These are phyloP conservation scores for Ilex aquifolium DNA, from an alignment of 257 asterid species.

Conservation along the genomic window DNA sequence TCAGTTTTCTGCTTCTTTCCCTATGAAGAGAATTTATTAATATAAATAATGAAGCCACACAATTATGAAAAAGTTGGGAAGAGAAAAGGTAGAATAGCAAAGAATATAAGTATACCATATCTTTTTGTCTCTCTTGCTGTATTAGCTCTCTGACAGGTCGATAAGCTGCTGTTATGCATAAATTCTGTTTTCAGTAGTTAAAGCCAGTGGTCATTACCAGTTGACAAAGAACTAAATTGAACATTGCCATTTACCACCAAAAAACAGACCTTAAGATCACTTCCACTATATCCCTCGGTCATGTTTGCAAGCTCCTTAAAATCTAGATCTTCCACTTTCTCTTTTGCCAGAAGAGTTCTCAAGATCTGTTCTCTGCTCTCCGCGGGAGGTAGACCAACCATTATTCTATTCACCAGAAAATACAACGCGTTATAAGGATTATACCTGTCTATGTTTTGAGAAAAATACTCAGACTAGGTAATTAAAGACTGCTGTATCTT, in stretches of 20 bases:
- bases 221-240: constrained; percentile 1
- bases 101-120: constrained; percentile 34
- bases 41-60: too few relatives aligned
- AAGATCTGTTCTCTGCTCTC: constrained; percentile 87
- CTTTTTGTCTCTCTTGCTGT: constrained; percentile 65
- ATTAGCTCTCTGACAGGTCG: constrained; percentile 84
- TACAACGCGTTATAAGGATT: constrained; percentile 8
- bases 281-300: constrained; percentile 95
- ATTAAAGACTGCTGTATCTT: too few relatives aligned
- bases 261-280: constrained; percentile 86
- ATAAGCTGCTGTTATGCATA: constrained; percentile 87
- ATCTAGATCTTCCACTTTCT: constrained; percentile 64
- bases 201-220: constrained; percentile 16
- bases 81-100: constrained; percentile 4
- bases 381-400: constrained; percentile 84
- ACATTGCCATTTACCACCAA: constrained; percentile 1
- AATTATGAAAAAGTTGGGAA: neutral
- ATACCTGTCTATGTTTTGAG: too few relatives aligned
- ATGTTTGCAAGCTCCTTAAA: constrained; percentile 72
- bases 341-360: constrained; percentile 78
- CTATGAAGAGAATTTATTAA: constrained; percentile 18
- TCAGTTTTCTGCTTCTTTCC: constrained; percentile 43
- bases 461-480: too few relatives aligned
- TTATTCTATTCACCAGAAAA: constrained; percentile 54
- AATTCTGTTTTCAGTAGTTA: constrained; percentile 52